A percentile compares a stretch with the other conserved stretches of the same genome.
These are phyloP conservation scores for Mycena epipterygia DNA, from an alignment of 768 basidiomycete genomes.

Conservation along the genomic window DNA sequence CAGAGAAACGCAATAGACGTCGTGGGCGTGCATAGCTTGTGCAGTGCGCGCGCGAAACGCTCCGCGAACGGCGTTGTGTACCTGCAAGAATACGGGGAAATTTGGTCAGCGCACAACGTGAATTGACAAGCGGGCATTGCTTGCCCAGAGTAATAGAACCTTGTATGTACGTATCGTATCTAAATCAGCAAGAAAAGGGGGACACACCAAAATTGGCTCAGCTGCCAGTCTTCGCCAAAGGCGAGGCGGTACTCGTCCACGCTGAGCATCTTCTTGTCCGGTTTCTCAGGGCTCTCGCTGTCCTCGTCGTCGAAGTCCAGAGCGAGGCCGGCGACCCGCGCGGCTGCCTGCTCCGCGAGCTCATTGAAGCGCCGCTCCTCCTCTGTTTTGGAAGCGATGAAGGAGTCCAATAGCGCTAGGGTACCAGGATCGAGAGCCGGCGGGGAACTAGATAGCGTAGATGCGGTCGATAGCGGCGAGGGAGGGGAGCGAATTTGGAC, in stretches of 20 bases:
- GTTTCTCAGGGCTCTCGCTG: slow-evolving; percentile 19
- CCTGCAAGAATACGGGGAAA: slow-evolving; percentile 43
- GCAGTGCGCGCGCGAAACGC: slow-evolving; percentile 49
- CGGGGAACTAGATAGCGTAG: slow-evolving; percentile 50
- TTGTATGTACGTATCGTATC: background rate
- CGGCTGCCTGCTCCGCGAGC: slow-evolving; percentile 52
- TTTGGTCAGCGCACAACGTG: slow-evolving; percentile 15
- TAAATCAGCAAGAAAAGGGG: slow-evolving; percentile 4
- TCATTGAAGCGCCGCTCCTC: slow-evolving; percentile 58
- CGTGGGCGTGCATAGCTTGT: slow-evolving; percentile 47
- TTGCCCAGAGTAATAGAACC: background rate
- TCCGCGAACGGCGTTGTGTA: slow-evolving; percentile 58
- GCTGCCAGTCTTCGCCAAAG: slow-evolving; percentile 65
- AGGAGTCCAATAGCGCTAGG: slow-evolving; percentile 56
- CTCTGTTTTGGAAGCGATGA: slow-evolving; percentile 56
- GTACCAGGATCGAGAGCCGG: slow-evolving; percentile 53
- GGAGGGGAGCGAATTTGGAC: slow-evolving; percentile 40
- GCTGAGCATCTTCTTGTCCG: slow-evolving; percentile 54
- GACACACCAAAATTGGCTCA: slow-evolving; percentile 65
- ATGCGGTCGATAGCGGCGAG: slow-evolving; percentile 36
- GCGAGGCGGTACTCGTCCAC: slow-evolving; percentile 58
- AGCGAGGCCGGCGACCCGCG: slow-evolving; percentile 50
- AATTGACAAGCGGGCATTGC: slow-evolving; percentile 1
- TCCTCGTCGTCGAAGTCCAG: slow-evolving; percentile 41
- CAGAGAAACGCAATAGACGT: slow-evolving; percentile 59